Evolutionary conservation across 805 yeast genomes (phyloP).

Genomic region (Candida arabinofermentans): DNA sequence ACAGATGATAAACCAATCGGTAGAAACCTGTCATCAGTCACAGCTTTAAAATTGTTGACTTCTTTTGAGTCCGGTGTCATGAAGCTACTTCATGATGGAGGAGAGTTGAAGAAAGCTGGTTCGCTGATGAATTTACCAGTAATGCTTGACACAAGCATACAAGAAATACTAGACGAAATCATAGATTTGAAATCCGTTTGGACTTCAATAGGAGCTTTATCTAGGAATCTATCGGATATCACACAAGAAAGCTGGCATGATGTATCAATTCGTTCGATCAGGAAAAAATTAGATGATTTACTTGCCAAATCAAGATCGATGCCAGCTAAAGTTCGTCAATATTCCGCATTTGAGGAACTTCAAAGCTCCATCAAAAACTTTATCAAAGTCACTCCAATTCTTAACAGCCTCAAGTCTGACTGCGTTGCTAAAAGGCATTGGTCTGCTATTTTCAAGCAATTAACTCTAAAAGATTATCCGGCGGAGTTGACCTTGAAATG

Average conservation of each 20-base stretch:
- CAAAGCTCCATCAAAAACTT: conserved; percentile 40
- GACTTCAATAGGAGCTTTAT: conserved; percentile 52
- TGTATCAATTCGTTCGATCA: conserved; percentile 40
- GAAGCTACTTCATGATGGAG: conserved; percentile 10
- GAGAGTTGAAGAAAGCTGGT: conserved; percentile 31
- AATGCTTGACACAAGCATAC: conserved; percentile 26
- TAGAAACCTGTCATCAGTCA: conserved; percentile 36
- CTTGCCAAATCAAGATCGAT: conserved; percentile 42
- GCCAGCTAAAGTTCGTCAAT: conserved; percentile 59
- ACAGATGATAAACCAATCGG: conserved; percentile 41
- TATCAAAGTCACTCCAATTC: conserved; percentile 34
- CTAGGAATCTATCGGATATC: conserved; percentile 42
- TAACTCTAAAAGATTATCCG: conserved; percentile 15
- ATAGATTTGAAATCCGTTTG: conserved; percentile 58
- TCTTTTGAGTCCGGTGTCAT: conserved; percentile 19
- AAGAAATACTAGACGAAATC: conserved; percentile 43
- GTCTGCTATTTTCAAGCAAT: conserved; percentile 39
- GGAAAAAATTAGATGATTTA: conserved; percentile 48
- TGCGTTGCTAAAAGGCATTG: conserved; percentile 67
- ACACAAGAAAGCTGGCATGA: conserved; percentile 45
- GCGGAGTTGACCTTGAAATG: conserved; percentile 46
- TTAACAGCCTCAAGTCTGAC: conserved; percentile 49
- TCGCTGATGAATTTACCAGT: conserved; percentile 32
- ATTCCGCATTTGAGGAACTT: conserved; percentile 63
- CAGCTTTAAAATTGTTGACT: conserved; percentile 39